Base-by-base conservation (phyloP, 176 grass and related monocot genomes). In the Oropetium thomaeum region DNA sequence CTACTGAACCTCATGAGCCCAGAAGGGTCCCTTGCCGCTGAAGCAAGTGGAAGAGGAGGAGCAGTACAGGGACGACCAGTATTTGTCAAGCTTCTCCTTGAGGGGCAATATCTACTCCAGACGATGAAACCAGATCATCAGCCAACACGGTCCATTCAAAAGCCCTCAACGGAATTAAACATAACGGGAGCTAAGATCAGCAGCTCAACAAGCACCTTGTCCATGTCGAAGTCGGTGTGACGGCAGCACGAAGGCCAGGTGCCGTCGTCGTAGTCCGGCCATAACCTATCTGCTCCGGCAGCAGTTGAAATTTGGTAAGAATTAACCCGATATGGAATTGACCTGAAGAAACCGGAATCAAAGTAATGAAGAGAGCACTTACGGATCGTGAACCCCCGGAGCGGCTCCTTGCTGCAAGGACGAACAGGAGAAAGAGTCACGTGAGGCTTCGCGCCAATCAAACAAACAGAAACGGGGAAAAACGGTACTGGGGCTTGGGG, bases 311-410 rank as follows among this genome's bases (percentile, higher is more conserved):
- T 58, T 10, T n/a, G n/a, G n/a, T n/a, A 10, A 0, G 1, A 53
- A 42, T 1, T 39, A 39, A 33, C 10, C 12, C 13, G 5, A 33
- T 58, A 14, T 58, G 20, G 0, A 58, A 77, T 48, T 77, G 58
- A 65, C 55, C 68, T 67, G 38, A 31, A 4, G 37, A 30, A 54
- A 22, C 10, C 48, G 3, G 16, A 28, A 66, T 16, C 17, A 41
- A 41, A 67, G 1, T 15, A 1, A 10, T n/a, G 22, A 42, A 38
- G 22, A 22, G 27, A 6, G 41, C 39, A 84, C 91, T 92, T 90
- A 94, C 91, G 96, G 70, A 98, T 94, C 62, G 91, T 98, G 79
- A 98, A 94, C n/a, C 43, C 61, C 9, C 75, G 44, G 70, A 98
- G 66, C 44, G 86, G 84, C 70, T 91, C 73, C 76, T 76, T 74